Conservation (phyloP, 495 filamentous ascomycete species). For the Xylaria curta region DNA sequence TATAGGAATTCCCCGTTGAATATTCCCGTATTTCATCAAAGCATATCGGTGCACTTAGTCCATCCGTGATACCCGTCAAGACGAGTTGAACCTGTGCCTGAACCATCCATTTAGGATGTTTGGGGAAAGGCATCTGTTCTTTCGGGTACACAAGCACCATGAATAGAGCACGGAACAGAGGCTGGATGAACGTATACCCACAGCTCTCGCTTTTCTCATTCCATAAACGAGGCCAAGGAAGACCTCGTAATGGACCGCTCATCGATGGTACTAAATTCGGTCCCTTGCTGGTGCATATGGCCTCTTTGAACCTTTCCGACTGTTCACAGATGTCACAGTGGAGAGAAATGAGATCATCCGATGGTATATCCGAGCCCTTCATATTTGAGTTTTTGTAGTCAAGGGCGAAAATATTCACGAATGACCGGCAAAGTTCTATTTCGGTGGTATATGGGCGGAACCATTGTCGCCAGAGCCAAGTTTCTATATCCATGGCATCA, state of each 20-base stretch:
- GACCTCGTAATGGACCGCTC: not conserved
- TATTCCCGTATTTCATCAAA: not conserved
- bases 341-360: not conserved
- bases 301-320: not conserved
- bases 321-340: not conserved
- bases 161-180: not conserved
- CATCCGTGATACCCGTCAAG: not conserved
- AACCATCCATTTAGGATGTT: not conserved
- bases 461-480: not conserved
- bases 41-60: not conserved
- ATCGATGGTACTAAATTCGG: not conserved
- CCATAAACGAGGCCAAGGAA: not conserved
- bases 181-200: not conserved
- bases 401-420: not conserved
- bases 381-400: not conserved
- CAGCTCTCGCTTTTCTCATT: not conserved
- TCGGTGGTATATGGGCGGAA: not conserved
- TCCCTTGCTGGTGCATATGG: not conserved
- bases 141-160: not conserved
- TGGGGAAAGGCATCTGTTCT: not conserved
- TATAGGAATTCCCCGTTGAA: not conserved
- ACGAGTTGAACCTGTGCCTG: not conserved
- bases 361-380: not conserved
- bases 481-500: not conserved
- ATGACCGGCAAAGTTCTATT: not conserved